Evolutionary conservation across 2,329 filamentous ascomycete species (phyloP), one percentile per base, ranked within the genome.

Genomic region (Calycina herbarum): DNA sequence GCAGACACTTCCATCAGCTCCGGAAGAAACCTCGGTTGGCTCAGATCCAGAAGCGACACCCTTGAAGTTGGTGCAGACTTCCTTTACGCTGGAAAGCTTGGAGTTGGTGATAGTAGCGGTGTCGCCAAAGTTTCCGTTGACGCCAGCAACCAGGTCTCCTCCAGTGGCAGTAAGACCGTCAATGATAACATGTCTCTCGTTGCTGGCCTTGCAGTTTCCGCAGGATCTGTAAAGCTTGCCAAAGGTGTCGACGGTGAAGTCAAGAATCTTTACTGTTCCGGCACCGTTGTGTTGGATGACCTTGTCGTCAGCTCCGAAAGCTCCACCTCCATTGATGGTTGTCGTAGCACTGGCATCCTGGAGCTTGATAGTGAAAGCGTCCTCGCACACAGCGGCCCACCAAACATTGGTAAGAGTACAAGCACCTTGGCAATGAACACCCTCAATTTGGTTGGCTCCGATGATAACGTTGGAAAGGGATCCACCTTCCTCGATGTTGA

Each of bases 81-180:
- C 64, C 0, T 60, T 10, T n/a, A 72, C 69, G 45, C 33, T 31
- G 0, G 58, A 67, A 20, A 65, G 77, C 78, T 17, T 59, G n/a
- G 78, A 78, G 67, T 80, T 80, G 64, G 76, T 78, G 67, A 82
- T 77, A 7, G 73, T 77, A 59, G 79, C 79, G 0, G 78, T 81
- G 69, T 82, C 80, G 42, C 81, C 81, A 68, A 80, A 83, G 78
- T 83, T 85, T 65, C 77, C 77, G 77, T 83, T 84, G 74, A 84
- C 67, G 66, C 70, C 70, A 57, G 66, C 68, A 51, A 73, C 57
- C 15, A 61, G 35, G 1, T 48, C 72, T 66, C 82, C 82, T 64
- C 77, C 74, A 59, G 75, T 73, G 67, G 78, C 78, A 56, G 76
- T 77, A 66, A 81, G 75, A 70, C 79, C 79, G 72, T 80, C 75